Evolutionary conservation across 2,329 filamentous ascomycete genomes (phyloP).

Genomic region (Talaromyces atroroseus): DNA sequence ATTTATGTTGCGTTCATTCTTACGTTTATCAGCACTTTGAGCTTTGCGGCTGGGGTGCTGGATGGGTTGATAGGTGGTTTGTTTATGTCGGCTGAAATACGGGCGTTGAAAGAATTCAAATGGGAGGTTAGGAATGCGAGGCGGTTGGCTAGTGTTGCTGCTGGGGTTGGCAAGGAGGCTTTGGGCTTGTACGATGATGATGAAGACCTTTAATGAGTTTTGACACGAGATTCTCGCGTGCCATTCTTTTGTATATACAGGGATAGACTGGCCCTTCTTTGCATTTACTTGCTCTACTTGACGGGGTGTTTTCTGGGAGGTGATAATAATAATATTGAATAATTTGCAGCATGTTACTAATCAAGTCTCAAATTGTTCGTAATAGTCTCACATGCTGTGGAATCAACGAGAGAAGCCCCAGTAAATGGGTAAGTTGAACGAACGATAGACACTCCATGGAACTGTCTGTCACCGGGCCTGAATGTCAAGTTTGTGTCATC

Average conservation of each 20-base stretch:
- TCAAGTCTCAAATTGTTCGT: background rate
- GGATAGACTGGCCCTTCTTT: too few relatives aligned
- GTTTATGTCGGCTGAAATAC: slow-evolving; percentile 79
- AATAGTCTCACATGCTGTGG: background rate
- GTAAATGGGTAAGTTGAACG: background rate
- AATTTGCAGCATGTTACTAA: background rate
- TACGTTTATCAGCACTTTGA: slow-evolving; percentile 71
- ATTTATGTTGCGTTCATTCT: slow-evolving; percentile 76
- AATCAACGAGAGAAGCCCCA: background rate
- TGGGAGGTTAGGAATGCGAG: slow-evolving; percentile 79
- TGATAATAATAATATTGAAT: background rate
- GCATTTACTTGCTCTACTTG: background rate
- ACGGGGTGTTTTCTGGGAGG: too few relatives aligned
- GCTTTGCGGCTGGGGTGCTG: slow-evolving; percentile 67
- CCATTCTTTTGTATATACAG: background rate
- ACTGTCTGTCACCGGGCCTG: too few relatives aligned
- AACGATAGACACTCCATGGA: background rate
- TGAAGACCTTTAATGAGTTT: slow-evolving; percentile 4
- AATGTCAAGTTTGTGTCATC: background rate
- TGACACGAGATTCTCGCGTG: background rate
- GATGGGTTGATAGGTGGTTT: slow-evolving; percentile 82
- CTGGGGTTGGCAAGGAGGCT: slow-evolving; percentile 1
- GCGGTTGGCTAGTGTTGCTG: slow-evolving; percentile 15
- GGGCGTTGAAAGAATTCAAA: slow-evolving; percentile 81
- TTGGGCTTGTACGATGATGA: slow-evolving; percentile 1